Conservation (phyloP, 2,329 filamentous ascomycete genomes). For the Pochonia chlamydosporia region DNA sequence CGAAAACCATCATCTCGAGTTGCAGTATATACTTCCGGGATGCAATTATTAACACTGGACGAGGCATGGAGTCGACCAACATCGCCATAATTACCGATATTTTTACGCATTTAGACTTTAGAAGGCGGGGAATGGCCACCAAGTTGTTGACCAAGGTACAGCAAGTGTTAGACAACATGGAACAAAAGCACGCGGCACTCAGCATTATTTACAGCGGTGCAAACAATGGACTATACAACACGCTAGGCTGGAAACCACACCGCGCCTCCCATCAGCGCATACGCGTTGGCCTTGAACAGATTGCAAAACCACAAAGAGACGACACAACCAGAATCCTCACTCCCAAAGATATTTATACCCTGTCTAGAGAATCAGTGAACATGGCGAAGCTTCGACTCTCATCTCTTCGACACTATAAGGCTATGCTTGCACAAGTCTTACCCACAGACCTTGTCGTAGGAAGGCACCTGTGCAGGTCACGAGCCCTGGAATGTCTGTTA, state of each 20-base stretch:
- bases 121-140: slow-evolving; percentile 28
- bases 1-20: slow-evolving; percentile 25
- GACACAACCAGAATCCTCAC: not conserved
- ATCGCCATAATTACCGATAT: slow-evolving; percentile 29
- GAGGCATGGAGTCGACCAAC: slow-evolving; percentile 17
- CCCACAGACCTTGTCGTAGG: not conserved
- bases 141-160: slow-evolving; percentile 26
- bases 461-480: not conserved
- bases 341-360: not conserved
- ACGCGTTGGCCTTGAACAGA: slow-evolving; percentile 15
- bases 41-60: slow-evolving; percentile 11
- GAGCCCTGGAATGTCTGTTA: not conserved
- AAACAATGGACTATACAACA: slow-evolving; percentile 24
- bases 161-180: slow-evolving; percentile 23
- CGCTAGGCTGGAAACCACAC: slow-evolving; percentile 28
- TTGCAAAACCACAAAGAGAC: not conserved
- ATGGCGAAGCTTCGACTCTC: not conserved
- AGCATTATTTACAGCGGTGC: slow-evolving; percentile 30
- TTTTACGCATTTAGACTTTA: slow-evolving; percentile 28
- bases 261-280: slow-evolving; percentile 27
- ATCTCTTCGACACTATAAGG: not conserved
- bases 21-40: slow-evolving; percentile 24
- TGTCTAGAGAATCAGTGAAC: not conserved
- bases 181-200: slow-evolving; percentile 19
- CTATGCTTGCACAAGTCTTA: not conserved